Evolutionary conservation across 2,329 filamentous ascomycete genomes (phyloP).

Genomic region (Endothia cerciana): DNA sequence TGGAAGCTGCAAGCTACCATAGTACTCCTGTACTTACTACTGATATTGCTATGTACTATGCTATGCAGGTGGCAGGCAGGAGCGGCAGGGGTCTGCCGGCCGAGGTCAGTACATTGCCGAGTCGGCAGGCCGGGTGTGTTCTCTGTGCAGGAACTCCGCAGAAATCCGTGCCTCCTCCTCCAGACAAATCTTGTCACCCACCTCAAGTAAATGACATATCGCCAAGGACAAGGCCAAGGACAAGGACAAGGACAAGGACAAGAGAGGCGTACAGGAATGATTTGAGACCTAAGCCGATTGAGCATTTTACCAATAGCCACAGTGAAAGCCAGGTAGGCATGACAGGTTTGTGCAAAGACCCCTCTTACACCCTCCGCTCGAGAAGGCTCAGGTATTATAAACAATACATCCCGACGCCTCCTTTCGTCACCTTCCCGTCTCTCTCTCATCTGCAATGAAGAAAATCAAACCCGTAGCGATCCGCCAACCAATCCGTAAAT

Average conservation of each 20-base stretch:
- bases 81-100: not conserved
- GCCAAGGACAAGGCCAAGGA: not conserved
- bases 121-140: not conserved
- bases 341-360: not conserved
- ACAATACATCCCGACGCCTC: conserved; percentile 8
- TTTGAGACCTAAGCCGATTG: not conserved
- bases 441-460: not conserved
- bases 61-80: not conserved
- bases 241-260: no score
- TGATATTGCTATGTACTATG: no score
- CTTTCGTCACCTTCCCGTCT: not conserved
- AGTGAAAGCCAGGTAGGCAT: not conserved
- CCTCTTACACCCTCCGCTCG: not conserved
- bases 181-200: no score
- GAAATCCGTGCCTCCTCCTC: not conserved
- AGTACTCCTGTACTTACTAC: no score
- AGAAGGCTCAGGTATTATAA: conserved; percentile 1
- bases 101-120: not conserved
- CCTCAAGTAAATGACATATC: not conserved
- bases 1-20: not conserved
- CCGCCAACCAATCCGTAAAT: not conserved
- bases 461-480: not conserved
- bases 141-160: not conserved
- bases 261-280: not conserved
- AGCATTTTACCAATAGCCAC: not conserved